These are phyloP conservation scores for Beauveria sp. DNA, from an alignment of 2,329 filamentous ascomycete genomes.

Conservation along the genomic window DNA sequence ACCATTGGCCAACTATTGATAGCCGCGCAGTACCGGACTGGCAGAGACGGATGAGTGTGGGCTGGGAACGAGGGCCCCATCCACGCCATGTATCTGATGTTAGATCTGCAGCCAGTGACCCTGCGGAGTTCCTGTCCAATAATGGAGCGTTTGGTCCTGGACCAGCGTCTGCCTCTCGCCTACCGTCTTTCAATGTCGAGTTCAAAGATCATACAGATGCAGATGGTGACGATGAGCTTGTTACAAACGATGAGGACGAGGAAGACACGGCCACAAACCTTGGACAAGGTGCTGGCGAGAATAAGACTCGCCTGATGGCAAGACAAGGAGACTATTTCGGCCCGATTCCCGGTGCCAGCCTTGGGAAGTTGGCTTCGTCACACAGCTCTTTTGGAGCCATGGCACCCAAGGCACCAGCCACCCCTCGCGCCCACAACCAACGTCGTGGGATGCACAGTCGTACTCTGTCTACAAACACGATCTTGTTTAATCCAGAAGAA, in stretches of 20 bases:
- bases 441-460: slow-evolving; percentile 53
- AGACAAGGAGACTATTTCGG: slow-evolving; percentile 18
- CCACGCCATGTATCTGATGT: slow-evolving; percentile 46
- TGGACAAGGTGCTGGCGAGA: slow-evolving; percentile 24
- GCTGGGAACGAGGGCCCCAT: slow-evolving; percentile 39
- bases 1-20: slow-evolving; percentile 43
- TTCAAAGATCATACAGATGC: slow-evolving; percentile 65
- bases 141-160: slow-evolving; percentile 27
- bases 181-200: slow-evolving; percentile 25
- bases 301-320: slow-evolving; percentile 22
- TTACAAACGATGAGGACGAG: slow-evolving; percentile 69
- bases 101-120: slow-evolving; percentile 55
- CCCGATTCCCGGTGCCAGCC: not conserved
- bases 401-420: slow-evolving; percentile 20
- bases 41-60: slow-evolving; percentile 46
- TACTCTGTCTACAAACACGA: slow-evolving; percentile 73
- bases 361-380: slow-evolving; percentile 29
- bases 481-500: slow-evolving; percentile 68
- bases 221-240: slow-evolving; percentile 84
- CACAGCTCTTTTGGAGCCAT: slow-evolving; percentile 21
- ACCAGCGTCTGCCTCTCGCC: slow-evolving; percentile 31
- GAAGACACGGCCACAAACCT: slow-evolving; percentile 43
- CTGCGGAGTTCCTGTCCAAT: slow-evolving; percentile 53
- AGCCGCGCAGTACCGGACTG: slow-evolving; percentile 37
- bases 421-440: slow-evolving; percentile 25